Evolutionary conservation across 257 asterid species (phyloP), one percentile per base, ranked within the genome.

Genomic region (Marsdenia floribunda): DNA sequence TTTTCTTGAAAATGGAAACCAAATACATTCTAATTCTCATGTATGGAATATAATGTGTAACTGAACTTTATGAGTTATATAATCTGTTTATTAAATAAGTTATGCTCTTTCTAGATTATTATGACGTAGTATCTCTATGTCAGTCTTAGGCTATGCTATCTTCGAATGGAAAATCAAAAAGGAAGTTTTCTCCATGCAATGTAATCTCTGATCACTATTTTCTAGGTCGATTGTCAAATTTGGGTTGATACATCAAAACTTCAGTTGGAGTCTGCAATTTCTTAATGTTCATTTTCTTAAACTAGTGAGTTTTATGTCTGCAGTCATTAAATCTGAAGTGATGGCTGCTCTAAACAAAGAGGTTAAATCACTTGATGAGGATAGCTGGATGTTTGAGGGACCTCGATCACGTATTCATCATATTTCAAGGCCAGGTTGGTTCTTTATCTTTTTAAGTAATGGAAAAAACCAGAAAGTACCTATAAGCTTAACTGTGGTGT

Each of bases 301-400:
- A 33, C 60, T 0, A 26, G 50, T 61, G 53, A 24, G 38, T 33
- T 21, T 52, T 53, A n/a, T 60, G 47, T 72, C 59, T 83, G 80
- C 87, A 93, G 97, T 80, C 75, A 85, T 93, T 38, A 93, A 86
- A 85, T 81, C 96, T n/a, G 98, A 91, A 74, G 73, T 91, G 77
- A 84, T 87, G 89, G 93, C 81, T 24, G 80, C 89, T 53, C 92
- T 93, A 24, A 81, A 85, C 75, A 90, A 91, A 82, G 96, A 88
- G 90, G 97, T 91, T 33, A 93, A 91, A 74, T 93, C 97, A 71
- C 81, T 91, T 38, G 96, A 93, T 60, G 97, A 93, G 77, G 97
- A 93, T 85, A 83, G 92, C 86, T 91, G 98, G 98, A 93, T 91
- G 98, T 93, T 91, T 54, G 98, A 93, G 50, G 97, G 96, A 53